These are phyloP conservation scores for Microthlaspi erraticum DNA, from an alignment of 345 rosid genomes.

Conservation along the genomic window DNA sequence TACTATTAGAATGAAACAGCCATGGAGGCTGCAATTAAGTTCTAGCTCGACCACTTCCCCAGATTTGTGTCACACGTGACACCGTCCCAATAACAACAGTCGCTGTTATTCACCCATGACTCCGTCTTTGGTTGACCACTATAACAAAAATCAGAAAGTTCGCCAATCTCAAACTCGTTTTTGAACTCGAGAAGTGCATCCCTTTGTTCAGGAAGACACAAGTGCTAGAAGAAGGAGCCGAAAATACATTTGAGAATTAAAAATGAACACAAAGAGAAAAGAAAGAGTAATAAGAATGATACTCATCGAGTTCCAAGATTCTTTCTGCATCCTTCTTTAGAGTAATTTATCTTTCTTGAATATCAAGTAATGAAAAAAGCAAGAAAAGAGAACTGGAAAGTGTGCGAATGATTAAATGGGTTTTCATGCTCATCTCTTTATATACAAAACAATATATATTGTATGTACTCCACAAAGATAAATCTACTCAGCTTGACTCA, in stretches of 20 bases:
- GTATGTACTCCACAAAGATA: not conserved
- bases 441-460: not conserved
- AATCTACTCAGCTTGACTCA: not conserved
- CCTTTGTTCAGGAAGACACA: slow-evolving; percentile 5
- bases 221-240: not conserved
- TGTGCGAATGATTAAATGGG: not conserved
- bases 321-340: not conserved
- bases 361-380: not conserved
- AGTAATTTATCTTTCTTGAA: not conserved
- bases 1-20: slow-evolving; percentile 15
- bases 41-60: not conserved
- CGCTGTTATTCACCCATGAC: not conserved
- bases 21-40: not conserved
- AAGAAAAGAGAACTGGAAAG: not conserved
- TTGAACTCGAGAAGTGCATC: slow-evolving; percentile 8
- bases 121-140: not conserved
- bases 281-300: not conserved
- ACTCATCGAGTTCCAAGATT: not conserved
- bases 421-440: not conserved
- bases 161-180: not conserved
- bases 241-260: not conserved
- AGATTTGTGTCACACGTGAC: not conserved
- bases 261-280: not conserved
- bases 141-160: not conserved
- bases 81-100: slow-evolving; percentile 25